Conservation (phyloP, 2,329 filamentous ascomycete species). For the Pseudopithomyces maydicus region DNA sequence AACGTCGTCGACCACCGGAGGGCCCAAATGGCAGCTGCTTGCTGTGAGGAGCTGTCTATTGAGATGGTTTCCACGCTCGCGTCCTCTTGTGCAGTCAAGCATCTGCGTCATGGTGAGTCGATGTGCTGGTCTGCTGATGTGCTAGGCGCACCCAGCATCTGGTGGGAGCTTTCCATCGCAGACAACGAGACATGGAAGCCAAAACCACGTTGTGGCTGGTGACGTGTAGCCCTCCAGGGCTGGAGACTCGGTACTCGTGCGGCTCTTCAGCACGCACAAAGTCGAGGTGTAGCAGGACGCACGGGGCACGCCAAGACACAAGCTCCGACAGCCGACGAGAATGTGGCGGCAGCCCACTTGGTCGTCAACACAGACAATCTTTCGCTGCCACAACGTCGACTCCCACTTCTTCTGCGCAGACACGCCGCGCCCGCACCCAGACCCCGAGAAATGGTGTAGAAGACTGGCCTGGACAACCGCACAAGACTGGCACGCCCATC, state of each 20-base stretch:
- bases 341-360: conserved; percentile 10
- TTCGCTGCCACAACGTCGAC: conserved; percentile 25
- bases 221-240: no score
- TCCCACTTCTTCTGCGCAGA: conserved; percentile 19
- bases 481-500: conserved; percentile 3
- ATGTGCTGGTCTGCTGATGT: no score
- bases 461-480: conserved; percentile 1
- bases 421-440: conserved; percentile 17
- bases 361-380: conserved; percentile 12
- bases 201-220: no score
- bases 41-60: no score
- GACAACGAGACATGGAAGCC: no score
- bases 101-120: no score
- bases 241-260: neutral
- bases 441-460: conserved; percentile 34
- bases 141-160: no score
- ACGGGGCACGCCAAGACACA: conserved; percentile 5
- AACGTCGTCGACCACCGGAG: no score
- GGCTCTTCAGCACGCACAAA: conserved; percentile 1
- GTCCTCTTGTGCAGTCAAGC: no score
- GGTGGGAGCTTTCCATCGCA: no score
- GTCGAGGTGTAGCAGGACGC: neutral
- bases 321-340: conserved; percentile 11
- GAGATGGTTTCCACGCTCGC: no score
- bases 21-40: no score